These are phyloP conservation scores for Geotrichum histeridarum DNA, from an alignment of 1,139 yeast genomes.

Conservation along the genomic window DNA sequence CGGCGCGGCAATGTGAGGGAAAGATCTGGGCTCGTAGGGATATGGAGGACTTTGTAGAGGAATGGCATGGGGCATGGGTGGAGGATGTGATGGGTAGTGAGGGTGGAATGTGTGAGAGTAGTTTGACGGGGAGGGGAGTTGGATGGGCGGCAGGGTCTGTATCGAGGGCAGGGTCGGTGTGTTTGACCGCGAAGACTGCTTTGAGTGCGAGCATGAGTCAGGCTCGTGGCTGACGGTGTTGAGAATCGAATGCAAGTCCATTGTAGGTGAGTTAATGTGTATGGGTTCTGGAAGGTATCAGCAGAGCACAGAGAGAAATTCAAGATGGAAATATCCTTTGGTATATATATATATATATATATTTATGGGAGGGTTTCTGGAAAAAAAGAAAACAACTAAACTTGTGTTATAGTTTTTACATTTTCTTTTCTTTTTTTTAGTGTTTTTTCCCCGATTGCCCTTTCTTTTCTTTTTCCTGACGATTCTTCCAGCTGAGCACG, in stretches of 20 bases:
- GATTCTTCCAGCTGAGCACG: too few relatives aligned
- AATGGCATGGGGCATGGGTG: not conserved
- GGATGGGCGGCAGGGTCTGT: slow-evolving; percentile 1
- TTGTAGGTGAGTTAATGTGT: not conserved
- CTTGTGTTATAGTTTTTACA: not conserved
- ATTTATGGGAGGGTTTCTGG: too few relatives aligned
- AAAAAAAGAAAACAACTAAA: too few relatives aligned
- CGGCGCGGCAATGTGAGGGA: not conserved
- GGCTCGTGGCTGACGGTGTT: slow-evolving; percentile 5
- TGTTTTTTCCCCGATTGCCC: not conserved
- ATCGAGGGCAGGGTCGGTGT: slow-evolving; percentile 1
- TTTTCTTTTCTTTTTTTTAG: not conserved
- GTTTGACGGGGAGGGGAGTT: slow-evolving; percentile 7
- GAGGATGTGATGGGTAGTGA: not conserved
- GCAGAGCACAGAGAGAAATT: not conserved
- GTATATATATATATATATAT: too few relatives aligned
- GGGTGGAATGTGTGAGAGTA: slow-evolving; percentile 1
- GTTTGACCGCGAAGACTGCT: not conserved
- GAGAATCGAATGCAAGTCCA: slow-evolving; percentile 14
- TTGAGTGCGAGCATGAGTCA: not conserved
- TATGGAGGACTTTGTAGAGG: not conserved
- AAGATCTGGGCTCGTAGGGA: slow-evolving; percentile 1
- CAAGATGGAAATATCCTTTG: not conserved
- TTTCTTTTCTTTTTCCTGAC: too few relatives aligned
- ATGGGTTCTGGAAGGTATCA: too few relatives aligned